Base-by-base conservation (phyloP, 371 early-diverging fungal species). In the Saksenaea vasiformis region DNA sequence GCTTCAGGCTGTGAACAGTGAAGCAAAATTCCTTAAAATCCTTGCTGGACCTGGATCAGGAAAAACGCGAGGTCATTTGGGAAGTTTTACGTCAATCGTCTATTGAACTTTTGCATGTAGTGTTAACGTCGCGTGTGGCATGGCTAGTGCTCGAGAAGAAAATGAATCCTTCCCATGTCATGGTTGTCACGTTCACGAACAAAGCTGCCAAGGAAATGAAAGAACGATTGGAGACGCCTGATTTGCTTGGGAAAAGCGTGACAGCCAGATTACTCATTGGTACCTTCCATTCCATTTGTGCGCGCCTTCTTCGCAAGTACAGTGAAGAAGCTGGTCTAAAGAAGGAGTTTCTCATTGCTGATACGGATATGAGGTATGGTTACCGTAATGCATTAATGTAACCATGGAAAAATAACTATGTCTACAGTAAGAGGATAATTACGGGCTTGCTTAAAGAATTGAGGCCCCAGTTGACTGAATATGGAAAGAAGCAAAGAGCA, bases 21-120 rank as follows among this genome's bases (percentile, higher is more conserved):
- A 67, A 22, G 65, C 72, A 15, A 57, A 58, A 1, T 69, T 73
- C 9, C 62, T 86, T n/a, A 77, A 84, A 55, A 84, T 87, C 14
- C 68, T 85, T 15, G 87, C 87, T 14, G 88, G 87, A 0, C 86
- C 88, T 7, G 88, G 88, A 14, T 86, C 88, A 14, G 88, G 88
- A 15, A 88, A 88, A 60, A 87, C 88, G 15, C 58, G 85, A 66
- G 87, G 87, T 71, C 66, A 68, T n/a, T 47, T 19, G 5, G 22
- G 10, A 22, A 7, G 22, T n/a, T 22, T 28, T 68, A 61, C 28
- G 41, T 55, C 1, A 43, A n/a, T 35, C 69, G 68, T n/a, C 74
- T 70, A 1, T 71, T 79, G 31, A 26, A 22, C 26, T 9, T 35
- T 47, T n/a, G 11, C 1, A n/a, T 53, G n/a, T 60, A 81, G 82